Evolutionary conservation across 2,329 filamentous ascomycete species (phyloP).

Genomic region (Penicillium sclerotiorum): DNA sequence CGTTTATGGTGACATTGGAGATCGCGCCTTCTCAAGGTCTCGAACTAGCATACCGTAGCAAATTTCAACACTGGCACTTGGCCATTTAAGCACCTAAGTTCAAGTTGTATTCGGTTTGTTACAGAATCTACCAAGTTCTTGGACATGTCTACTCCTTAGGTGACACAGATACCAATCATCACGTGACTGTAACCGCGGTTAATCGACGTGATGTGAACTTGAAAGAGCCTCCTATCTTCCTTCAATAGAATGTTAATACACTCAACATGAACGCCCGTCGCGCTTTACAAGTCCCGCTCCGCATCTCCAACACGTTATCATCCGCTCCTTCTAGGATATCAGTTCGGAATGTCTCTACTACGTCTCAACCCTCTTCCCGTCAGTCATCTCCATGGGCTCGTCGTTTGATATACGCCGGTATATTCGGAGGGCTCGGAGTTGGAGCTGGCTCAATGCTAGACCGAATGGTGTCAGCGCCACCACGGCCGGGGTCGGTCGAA

Average conservation of each 20-base stretch:
- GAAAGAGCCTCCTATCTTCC: constrained; percentile 4
- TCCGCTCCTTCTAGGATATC: constrained; percentile 7
- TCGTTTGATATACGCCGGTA: constrained; percentile 35
- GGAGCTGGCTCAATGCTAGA: constrained; percentile 28
- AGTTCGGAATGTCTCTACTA: constrained; percentile 25
- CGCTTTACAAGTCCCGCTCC: constrained; percentile 26
- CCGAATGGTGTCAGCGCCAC: constrained; percentile 25
- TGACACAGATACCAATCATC: too few species aligned
- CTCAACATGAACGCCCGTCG: constrained; percentile 32
- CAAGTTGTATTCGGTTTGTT: too few species aligned
- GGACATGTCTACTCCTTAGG: too few species aligned
- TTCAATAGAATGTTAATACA: constrained; percentile 21
- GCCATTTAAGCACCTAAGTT: too few species aligned
- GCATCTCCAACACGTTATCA: constrained; percentile 8
- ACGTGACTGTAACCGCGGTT: constrained; percentile 15
- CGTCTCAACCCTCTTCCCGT: constrained; percentile 19
- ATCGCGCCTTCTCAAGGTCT: background rate
- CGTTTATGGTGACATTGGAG: constrained; percentile 8
- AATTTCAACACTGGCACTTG: too few species aligned
- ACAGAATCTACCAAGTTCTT: too few species aligned
- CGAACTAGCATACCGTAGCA: too few species aligned
- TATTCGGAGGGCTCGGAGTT: constrained; percentile 40
- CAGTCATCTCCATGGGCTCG: constrained; percentile 37
- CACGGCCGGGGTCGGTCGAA: constrained; percentile 37
- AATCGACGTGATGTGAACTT: background rate